Conservation (phyloP, 352 stramenopile genomes). For the Phytophthora sp. region DNA sequence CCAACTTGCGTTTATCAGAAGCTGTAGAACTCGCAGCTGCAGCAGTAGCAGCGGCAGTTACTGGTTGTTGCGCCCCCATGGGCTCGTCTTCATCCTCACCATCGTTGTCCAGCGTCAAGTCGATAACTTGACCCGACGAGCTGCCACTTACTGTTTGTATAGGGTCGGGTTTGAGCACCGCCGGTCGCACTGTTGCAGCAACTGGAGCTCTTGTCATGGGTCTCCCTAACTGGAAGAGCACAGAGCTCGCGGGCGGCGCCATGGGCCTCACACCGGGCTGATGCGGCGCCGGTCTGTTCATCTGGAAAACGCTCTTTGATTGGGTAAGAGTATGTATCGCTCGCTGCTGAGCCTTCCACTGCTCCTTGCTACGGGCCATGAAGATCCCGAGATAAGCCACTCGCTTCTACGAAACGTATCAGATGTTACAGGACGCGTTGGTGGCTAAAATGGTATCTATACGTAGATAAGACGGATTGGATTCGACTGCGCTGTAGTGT, state of each 20-base stretch:
- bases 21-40: conserved; percentile 1
- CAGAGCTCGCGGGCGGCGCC: conserved; percentile 6
- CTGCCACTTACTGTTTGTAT: conserved; percentile 8
- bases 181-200: not conserved
- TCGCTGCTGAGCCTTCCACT: conserved; percentile 47
- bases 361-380: conserved; percentile 47
- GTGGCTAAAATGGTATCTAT: conserved; percentile 12
- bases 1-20: conserved; percentile 14
- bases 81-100: conserved; percentile 64
- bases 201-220: not conserved
- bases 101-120: conserved; percentile 64
- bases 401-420: conserved; percentile 8
- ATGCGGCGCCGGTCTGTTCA: conserved; percentile 5
- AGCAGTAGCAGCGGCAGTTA: not conserved
- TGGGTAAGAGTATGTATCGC: conserved; percentile 21
- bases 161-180: conserved; percentile 19
- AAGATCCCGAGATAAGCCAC: not conserved
- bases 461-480: conserved; percentile 6
- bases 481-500: not conserved
- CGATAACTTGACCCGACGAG: conserved; percentile 40
- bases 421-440: not conserved
- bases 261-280: conserved; percentile 2
- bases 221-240: conserved; percentile 22
- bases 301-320: conserved; percentile 19
- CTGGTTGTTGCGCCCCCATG: conserved; percentile 12